Evolutionary conservation across 805 yeast genomes (phyloP).

Genomic region (Wickerhamiella nectarea): DNA sequence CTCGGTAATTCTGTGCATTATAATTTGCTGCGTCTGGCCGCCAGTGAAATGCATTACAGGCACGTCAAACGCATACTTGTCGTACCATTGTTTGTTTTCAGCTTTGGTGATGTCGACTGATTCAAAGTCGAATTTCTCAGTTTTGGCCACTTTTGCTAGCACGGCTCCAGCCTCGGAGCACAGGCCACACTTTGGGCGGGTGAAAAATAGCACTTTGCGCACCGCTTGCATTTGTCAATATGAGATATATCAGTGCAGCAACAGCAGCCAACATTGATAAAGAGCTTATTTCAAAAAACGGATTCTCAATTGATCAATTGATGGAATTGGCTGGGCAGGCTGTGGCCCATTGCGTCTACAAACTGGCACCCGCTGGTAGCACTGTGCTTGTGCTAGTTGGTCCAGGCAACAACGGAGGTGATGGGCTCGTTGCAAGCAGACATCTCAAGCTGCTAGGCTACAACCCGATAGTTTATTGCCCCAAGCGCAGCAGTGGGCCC

Average conservation of each 20-base stretch:
- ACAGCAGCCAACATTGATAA: constrained; percentile 38
- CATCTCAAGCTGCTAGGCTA: constrained; percentile 74
- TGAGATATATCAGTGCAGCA: neutral
- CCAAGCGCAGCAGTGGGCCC: constrained; percentile 45
- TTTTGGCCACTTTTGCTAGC: constrained; percentile 14
- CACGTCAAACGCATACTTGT: constrained; percentile 28
- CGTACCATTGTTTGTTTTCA: constrained; percentile 25
- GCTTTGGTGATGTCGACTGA: constrained; percentile 26
- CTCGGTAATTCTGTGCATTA: constrained; percentile 22
- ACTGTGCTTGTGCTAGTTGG: constrained; percentile 67
- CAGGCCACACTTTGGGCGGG: constrained; percentile 28
- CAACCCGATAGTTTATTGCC: constrained; percentile 64
- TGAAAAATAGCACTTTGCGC: constrained; percentile 21
- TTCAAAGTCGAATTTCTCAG: constrained; percentile 13
- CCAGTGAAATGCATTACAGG: constrained; percentile 24
- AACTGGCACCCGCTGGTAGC: constrained; percentile 43
- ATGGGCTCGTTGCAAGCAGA: constrained; percentile 90
- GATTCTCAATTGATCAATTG: constrained; percentile 70
- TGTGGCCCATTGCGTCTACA: constrained; percentile 75
- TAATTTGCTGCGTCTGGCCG: constrained; percentile 11
- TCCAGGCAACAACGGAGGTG: constrained; percentile 94
- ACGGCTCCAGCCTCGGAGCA: constrained; percentile 25
- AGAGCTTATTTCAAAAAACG: constrained; percentile 76
- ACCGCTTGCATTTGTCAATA: neutral
- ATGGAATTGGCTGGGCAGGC: constrained; percentile 96